A percentile compares a stretch with the other conserved stretches of the same genome.
These are phyloP conservation scores for Irpex sp. DNA, from an alignment of 1,284 basidiomycete genomes.

Conservation along the genomic window DNA sequence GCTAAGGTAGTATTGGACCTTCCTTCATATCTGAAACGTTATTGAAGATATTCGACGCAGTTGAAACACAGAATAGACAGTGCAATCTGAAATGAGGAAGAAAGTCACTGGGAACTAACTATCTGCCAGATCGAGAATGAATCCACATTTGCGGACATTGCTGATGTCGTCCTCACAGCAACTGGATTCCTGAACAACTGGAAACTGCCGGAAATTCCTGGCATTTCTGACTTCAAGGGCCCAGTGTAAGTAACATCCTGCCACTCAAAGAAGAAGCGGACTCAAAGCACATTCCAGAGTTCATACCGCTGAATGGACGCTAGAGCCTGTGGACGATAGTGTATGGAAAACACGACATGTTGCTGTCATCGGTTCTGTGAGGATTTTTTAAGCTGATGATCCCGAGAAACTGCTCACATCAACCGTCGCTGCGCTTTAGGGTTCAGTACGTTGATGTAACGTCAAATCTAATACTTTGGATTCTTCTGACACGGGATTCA, in stretches of 20 bases:
- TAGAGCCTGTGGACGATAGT: background rate
- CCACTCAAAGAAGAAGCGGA: background rate
- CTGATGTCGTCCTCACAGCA: slow-evolving; percentile 60
- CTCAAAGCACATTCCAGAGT: background rate
- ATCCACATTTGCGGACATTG: slow-evolving; percentile 49
- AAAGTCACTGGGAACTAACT: slow-evolving; percentile 50
- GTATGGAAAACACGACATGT: slow-evolving; percentile 9
- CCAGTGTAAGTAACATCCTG: slow-evolving; percentile 29
- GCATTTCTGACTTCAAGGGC: slow-evolving; percentile 57
- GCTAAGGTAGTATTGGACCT: slow-evolving; percentile 45
- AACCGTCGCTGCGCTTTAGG: no score
- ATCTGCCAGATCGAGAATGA: slow-evolving; percentile 1
- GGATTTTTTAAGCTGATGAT: background rate
- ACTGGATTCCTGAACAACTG: slow-evolving; percentile 57
- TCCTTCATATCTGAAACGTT: background rate
- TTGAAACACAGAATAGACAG: slow-evolving; percentile 52
- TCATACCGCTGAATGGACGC: slow-evolving; percentile 9
- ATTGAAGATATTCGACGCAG: background rate
- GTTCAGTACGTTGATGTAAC: no score
- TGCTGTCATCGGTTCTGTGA: slow-evolving; percentile 12
- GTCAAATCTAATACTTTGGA: no score
- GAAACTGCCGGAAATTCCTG: slow-evolving; percentile 65
- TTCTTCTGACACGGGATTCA: no score
- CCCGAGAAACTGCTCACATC: no score
- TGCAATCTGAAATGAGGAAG: slow-evolving; percentile 54